phyloP scores from a whole-genome alignment of 352 stramenopile genomes.

The Phytophthora foliorum region DNA sequence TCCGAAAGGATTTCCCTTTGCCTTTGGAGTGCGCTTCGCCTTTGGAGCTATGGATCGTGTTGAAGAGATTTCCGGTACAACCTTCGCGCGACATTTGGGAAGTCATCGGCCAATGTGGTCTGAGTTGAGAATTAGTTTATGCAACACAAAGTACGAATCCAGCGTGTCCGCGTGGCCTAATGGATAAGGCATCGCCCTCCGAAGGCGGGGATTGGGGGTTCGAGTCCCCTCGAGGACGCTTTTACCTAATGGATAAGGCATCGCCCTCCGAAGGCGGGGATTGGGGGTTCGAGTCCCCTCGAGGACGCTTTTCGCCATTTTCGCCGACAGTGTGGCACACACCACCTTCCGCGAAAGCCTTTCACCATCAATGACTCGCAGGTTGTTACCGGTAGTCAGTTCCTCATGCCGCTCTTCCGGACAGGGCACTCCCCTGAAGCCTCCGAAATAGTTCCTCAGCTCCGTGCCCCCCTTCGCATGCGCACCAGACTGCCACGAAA shows the following conservation, averaged over 20 bases:
- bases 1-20: too few relatives aligned
- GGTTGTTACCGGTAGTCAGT: background rate
- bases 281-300: slow-evolving; percentile 76
- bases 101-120: background rate
- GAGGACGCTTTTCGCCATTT: slow-evolving; percentile 49
- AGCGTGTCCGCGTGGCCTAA: slow-evolving; percentile 61
- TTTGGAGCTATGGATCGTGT: too few relatives aligned
- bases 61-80: background rate
- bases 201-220: slow-evolving; percentile 75
- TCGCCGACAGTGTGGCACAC: slow-evolving; percentile 12
- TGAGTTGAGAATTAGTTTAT: too few relatives aligned
- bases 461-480: background rate
- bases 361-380: too few relatives aligned
- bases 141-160: background rate
- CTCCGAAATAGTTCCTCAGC: background rate
- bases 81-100: background rate
- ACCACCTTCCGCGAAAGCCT: background rate
- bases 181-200: slow-evolving; percentile 75
- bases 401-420: background rate
- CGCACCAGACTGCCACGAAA: too few relatives aligned
- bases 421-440: too few relatives aligned
- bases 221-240: slow-evolving; percentile 71
- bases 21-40: too few relatives aligned
- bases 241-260: slow-evolving; percentile 75
- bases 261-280: slow-evolving; percentile 73